phyloP scores from a whole-genome alignment of 148 eudicot species.

The Persicaria maculosa region DNA sequence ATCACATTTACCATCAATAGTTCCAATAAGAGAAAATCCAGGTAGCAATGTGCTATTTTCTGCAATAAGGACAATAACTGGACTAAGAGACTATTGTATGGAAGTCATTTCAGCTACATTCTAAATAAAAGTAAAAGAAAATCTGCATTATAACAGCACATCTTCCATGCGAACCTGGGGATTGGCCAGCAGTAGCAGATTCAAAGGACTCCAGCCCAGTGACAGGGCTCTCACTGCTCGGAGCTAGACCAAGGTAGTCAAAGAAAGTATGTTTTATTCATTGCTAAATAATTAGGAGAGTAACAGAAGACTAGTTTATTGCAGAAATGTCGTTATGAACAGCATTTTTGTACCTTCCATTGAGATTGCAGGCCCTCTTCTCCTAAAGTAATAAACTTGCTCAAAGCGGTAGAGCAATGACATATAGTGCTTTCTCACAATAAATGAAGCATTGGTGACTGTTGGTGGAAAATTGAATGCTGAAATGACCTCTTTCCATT shows the following conservation, averaged over 20 bases:
- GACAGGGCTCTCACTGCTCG: constrained; percentile 1
- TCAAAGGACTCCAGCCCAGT: not conserved
- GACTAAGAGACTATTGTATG: no score
- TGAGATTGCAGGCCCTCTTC: constrained; percentile 32
- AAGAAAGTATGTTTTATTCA: not conserved
- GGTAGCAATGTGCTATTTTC: constrained; percentile 36
- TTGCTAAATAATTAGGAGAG: not conserved
- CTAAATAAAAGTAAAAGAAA: not conserved
- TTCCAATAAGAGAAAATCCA: constrained; percentile 53
- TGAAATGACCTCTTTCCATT: constrained; percentile 9
- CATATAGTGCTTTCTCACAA: constrained; percentile 7
- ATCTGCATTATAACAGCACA: not conserved
- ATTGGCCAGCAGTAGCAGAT: not conserved
- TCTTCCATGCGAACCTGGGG: not conserved
- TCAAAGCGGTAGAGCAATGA: constrained; percentile 14
- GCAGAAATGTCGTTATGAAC: not conserved
- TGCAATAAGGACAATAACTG: constrained; percentile 25
- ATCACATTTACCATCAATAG: constrained; percentile 68
- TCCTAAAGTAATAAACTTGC: constrained; percentile 22
- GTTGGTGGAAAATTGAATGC: not conserved
- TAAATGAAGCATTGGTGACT: constrained; percentile 8
- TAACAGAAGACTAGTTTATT: not conserved
- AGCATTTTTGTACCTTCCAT: constrained; percentile 30
- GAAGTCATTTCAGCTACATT: not conserved
- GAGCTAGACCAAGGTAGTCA: not conserved